Conservation (phyloP, 202 grass and related monocot genomes). For the Brachypodium distachyon region DNA sequence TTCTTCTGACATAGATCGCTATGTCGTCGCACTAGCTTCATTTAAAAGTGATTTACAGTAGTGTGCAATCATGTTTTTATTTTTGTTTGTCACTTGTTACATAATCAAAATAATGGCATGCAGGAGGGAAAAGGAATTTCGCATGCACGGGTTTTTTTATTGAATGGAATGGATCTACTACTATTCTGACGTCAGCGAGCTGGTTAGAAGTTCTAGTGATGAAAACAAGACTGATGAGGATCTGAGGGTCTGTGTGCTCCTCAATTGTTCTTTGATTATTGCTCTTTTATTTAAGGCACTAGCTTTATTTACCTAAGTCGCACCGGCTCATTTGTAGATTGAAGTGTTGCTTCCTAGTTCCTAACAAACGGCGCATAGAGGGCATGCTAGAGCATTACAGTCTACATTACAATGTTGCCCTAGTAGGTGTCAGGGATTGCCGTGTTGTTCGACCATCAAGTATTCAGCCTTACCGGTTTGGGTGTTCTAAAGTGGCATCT, state of each 20-base stretch:
- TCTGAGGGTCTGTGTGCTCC: background rate
- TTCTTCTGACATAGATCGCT: background rate
- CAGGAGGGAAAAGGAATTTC: slow-evolving; percentile 1
- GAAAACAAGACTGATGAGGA: slow-evolving; percentile 7
- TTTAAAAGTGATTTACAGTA: background rate
- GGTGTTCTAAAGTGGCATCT: background rate
- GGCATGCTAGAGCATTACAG: background rate
- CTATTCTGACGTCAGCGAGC: slow-evolving; percentile 19
- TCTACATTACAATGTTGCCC: slow-evolving; percentile 9
- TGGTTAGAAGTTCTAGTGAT: background rate
- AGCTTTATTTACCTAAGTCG: no score
- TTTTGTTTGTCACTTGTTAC: background rate
- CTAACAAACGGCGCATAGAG: background rate
- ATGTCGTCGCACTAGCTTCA: slow-evolving; percentile 14
- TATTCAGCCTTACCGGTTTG: background rate
- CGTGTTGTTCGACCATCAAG: background rate
- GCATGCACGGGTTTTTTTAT: slow-evolving; percentile 24
- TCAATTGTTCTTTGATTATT: no score
- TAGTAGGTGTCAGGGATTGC: background rate
- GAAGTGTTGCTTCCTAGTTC: background rate
- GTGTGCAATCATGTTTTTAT: background rate
- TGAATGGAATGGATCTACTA: slow-evolving; percentile 5
- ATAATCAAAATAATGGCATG: background rate
- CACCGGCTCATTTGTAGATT: background rate
- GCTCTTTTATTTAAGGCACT: no score